Evolutionary conservation across 352 stramenopile genomes (phyloP).

Genomic region (Blastocystis sp.): DNA sequence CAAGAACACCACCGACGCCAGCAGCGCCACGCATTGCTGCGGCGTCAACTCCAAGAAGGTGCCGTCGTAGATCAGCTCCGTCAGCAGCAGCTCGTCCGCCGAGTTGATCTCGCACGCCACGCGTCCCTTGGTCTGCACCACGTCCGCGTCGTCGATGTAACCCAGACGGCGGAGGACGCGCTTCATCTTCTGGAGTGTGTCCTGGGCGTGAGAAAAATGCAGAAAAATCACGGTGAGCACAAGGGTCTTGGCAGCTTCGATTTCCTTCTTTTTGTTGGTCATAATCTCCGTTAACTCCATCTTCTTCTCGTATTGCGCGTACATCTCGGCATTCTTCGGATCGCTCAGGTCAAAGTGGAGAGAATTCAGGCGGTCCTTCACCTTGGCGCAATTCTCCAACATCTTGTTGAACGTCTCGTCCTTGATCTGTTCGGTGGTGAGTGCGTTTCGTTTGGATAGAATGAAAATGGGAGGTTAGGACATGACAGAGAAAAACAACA

Average conservation of each 20-base stretch:
- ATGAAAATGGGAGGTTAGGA: too few species aligned
- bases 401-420: conserved; percentile 84
- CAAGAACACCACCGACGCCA: conserved; percentile 92
- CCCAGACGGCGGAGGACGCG: conserved; percentile 90
- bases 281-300: conserved; percentile 89
- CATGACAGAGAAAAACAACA: too few species aligned
- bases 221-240: conserved; percentile 10
- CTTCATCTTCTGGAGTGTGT: conserved; percentile 88
- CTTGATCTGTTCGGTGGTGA: conserved; percentile 77
- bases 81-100: conserved; percentile 93
- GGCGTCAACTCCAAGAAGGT: conserved; percentile 94
- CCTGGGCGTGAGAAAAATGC: conserved; percentile 43
- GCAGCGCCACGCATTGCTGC: conserved; percentile 90
- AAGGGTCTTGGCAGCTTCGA: conserved; percentile 42
- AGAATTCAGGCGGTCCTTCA: conserved; percentile 6
- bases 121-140: conserved; percentile 97
- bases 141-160: conserved; percentile 88
- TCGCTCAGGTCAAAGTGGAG: conserved; percentile 58
- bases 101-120: conserved; percentile 97
- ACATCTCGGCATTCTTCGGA: conserved; percentile 74
- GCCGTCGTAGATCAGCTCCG: conserved; percentile 95
- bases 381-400: conserved; percentile 76
- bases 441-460: not conserved
- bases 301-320: conserved; percentile 86
- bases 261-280: conserved; percentile 89